These are phyloP conservation scores for Apodospora peruviana DNA, from an alignment of 495 filamentous ascomycete genomes.

Conservation along the genomic window DNA sequence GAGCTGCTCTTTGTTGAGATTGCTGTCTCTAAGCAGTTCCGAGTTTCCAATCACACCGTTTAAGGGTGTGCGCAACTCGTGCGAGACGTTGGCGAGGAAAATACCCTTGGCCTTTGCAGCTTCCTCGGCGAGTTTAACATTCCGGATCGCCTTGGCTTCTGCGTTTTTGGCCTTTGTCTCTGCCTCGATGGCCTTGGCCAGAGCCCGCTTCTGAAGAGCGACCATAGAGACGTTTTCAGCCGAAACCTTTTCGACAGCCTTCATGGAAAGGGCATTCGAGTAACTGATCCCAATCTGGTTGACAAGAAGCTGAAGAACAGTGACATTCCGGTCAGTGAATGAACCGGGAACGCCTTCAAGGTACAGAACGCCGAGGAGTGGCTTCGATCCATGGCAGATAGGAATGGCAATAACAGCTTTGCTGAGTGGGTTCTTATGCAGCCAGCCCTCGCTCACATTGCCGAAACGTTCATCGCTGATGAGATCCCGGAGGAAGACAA, in stretches of 20 bases:
- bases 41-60: slow-evolving; percentile 89
- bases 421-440: slow-evolving; percentile 60
- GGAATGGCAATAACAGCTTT: slow-evolving; percentile 81
- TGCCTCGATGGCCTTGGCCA: slow-evolving; percentile 71
- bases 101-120: slow-evolving; percentile 86
- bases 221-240: slow-evolving; percentile 84
- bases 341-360: slow-evolving; percentile 78
- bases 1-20: slow-evolving; percentile 72
- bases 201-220: slow-evolving; percentile 73
- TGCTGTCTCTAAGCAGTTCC: slow-evolving; percentile 74
- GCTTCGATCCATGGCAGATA: slow-evolving; percentile 70
- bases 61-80: slow-evolving; percentile 79
- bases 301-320: slow-evolving; percentile 77
- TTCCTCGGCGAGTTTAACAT: slow-evolving; percentile 85
- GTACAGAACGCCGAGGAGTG: slow-evolving; percentile 76
- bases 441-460: slow-evolving; percentile 68
- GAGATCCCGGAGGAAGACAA: slow-evolving; percentile 77
- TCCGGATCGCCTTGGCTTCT: slow-evolving; percentile 77
- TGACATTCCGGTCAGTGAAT: slow-evolving; percentile 84
- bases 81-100: slow-evolving; percentile 88
- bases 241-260: slow-evolving; percentile 70
- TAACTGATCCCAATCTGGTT: slow-evolving; percentile 88
- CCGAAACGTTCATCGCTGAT: slow-evolving; percentile 82
- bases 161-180: slow-evolving; percentile 79
- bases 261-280: slow-evolving; percentile 81